These are phyloP conservation scores for Phytophthora cryptogea DNA, from an alignment of 352 stramenopile genomes.

Conservation along the genomic window DNA sequence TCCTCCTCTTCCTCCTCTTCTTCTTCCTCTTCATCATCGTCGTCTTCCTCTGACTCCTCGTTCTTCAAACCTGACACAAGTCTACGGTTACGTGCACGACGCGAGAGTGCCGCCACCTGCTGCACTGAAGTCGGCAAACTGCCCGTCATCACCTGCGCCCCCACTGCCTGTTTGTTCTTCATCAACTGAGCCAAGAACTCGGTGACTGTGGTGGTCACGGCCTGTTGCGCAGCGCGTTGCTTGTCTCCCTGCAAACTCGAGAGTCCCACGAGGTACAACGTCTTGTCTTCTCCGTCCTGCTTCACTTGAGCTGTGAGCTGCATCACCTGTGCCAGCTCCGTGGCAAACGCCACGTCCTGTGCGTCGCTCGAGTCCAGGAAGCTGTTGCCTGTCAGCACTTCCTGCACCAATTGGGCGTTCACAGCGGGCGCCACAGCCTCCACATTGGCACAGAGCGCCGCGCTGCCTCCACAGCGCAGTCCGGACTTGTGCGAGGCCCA, in stretches of 20 bases:
- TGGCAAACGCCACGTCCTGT: slow-evolving; percentile 38
- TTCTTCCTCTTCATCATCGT: slow-evolving; percentile 12
- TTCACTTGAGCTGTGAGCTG: slow-evolving; percentile 31
- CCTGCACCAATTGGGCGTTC: slow-evolving; percentile 21
- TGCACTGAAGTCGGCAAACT: slow-evolving; percentile 20
- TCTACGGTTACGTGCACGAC: slow-evolving; percentile 30
- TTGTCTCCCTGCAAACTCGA: slow-evolving; percentile 33
- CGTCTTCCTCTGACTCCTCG: slow-evolving; percentile 15
- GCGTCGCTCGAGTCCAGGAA: slow-evolving; percentile 31
- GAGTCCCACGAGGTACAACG: slow-evolving; percentile 44
- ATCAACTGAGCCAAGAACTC: slow-evolving; percentile 49
- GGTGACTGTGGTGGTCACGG: slow-evolving; percentile 29
- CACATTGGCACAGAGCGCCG: slow-evolving; percentile 31
- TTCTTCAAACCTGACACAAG: slow-evolving; percentile 22
- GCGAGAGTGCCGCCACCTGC: slow-evolving; percentile 31
- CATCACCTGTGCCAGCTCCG: slow-evolving; percentile 37
- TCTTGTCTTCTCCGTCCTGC: slow-evolving; percentile 26
- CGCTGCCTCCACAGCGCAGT: slow-evolving; percentile 39
- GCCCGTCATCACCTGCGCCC: slow-evolving; percentile 46
- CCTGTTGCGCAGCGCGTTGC: slow-evolving; percentile 28
- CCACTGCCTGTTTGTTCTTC: slow-evolving; percentile 29
- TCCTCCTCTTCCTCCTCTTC: slow-evolving; percentile 24
- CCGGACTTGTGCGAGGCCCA: slow-evolving; percentile 12
- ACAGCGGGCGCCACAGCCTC: slow-evolving; percentile 4
- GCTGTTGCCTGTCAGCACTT: slow-evolving; percentile 29